A percentile compares a stretch with the other conserved stretches of the same genome.
Conservation (phyloP, 2,329 filamentous ascomycete species). For the Epicoccum nigrum region DNA sequence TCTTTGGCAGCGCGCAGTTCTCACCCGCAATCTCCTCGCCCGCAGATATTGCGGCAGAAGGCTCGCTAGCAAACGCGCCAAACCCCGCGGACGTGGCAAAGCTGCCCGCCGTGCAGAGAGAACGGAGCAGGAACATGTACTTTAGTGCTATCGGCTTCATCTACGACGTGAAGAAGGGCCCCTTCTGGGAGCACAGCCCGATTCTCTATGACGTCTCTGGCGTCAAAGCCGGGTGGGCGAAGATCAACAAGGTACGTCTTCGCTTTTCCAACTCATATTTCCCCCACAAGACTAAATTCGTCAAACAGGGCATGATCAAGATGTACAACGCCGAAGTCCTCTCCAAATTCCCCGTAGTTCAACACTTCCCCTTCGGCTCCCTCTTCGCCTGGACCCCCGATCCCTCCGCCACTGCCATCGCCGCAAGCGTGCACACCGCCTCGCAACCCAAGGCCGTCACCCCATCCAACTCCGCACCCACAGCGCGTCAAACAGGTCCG, state of each 20-base stretch:
- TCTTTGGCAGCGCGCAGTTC: constrained; percentile 92
- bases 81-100: constrained; percentile 70
- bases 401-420: constrained; percentile 44
- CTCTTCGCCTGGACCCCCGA: constrained; percentile 57
- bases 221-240: constrained; percentile 88
- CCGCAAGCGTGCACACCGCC: constrained; percentile 43
- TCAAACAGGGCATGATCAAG: constrained; percentile 85
- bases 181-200: constrained; percentile 93
- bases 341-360: constrained; percentile 97
- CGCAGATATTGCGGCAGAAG: constrained; percentile 72
- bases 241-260: constrained; percentile 74
- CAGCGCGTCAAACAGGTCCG: constrained; percentile 23
- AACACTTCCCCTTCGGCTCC: constrained; percentile 73
- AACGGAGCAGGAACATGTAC: constrained; percentile 68
- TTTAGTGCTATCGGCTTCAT: constrained; percentile 97
- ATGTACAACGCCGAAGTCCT: constrained; percentile 99
- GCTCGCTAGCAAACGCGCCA: constrained; percentile 72
- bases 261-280: neutral
- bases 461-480: constrained; percentile 24
- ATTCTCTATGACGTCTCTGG: constrained; percentile 94
- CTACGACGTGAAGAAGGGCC: constrained; percentile 92
- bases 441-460: constrained; percentile 42
- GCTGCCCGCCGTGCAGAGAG: constrained; percentile 48
- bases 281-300: neutral
- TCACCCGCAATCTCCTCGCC: constrained; percentile 70